Percentiles rank a stretch among this genome's conserved stretches.
These are phyloP conservation scores for Fusarium buxicola DNA, from an alignment of 2,329 filamentous ascomycete species.

Conservation along the genomic window DNA sequence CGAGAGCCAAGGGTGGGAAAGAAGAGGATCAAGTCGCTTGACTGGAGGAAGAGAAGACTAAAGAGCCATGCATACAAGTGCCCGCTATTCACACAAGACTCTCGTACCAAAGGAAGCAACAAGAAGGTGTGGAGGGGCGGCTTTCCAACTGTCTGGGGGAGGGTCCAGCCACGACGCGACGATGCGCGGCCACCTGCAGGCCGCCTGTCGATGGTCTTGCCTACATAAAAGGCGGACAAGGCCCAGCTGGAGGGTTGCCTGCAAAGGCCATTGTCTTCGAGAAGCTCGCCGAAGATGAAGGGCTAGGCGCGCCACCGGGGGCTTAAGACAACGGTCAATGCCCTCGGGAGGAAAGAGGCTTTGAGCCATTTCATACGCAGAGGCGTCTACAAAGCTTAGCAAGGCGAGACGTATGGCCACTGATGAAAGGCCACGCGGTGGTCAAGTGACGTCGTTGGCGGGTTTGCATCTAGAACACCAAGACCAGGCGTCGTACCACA, in stretches of 20 bases:
- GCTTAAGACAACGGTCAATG: neutral
- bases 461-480: neutral
- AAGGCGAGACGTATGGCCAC: conserved; percentile 6
- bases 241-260: neutral
- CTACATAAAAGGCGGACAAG: neutral
- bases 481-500: neutral
- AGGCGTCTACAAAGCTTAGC: conserved; percentile 1
- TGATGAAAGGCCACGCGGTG: conserved; percentile 11
- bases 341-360: neutral
- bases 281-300: conserved; percentile 3
- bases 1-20: too few species aligned
- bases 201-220: conserved; percentile 3
- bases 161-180: conserved; percentile 3
- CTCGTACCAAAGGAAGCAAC: conserved; percentile 7
- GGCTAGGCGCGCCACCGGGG: neutral
- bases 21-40: too few species aligned
- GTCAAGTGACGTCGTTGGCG: conserved; percentile 16
- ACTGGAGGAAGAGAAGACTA: neutral
- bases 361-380: conserved; percentile 18
- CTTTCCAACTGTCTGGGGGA: conserved; percentile 33
- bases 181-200: conserved; percentile 14
- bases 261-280: conserved; percentile 10
- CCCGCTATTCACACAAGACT: neutral
- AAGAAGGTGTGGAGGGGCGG: conserved; percentile 4
- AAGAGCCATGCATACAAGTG: conserved; percentile 1